A percentile compares a stretch with the other conserved stretches of the same genome.
These are phyloP conservation scores for Colletotrichum acutatum DNA, from an alignment of 2,329 filamentous ascomycete genomes.

Conservation along the genomic window DNA sequence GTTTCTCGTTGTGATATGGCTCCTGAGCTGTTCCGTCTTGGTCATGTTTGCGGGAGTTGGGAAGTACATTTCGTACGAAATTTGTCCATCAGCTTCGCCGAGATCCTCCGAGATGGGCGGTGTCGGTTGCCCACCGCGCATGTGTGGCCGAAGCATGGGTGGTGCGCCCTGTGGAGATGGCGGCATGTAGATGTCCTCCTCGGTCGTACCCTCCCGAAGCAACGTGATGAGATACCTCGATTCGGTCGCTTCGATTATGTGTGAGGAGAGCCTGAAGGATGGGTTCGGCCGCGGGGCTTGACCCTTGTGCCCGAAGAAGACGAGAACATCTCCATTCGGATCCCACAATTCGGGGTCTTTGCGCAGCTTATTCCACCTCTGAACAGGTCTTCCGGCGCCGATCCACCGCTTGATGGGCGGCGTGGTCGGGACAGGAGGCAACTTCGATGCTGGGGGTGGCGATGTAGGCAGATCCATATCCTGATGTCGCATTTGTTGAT, in stretches of 20 bases:
- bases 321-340: constrained; percentile 68
- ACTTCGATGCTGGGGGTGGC: constrained; percentile 37
- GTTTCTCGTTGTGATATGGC: constrained; percentile 76
- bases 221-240: constrained; percentile 64
- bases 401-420: constrained; percentile 64
- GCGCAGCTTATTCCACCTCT: constrained; percentile 67
- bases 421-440: constrained; percentile 40
- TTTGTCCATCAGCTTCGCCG: constrained; percentile 61
- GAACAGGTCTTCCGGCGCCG: constrained; percentile 58
- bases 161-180: constrained; percentile 55
- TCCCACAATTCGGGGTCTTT: constrained; percentile 72
- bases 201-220: constrained; percentile 63
- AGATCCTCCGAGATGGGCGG: constrained; percentile 58
- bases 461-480: constrained; percentile 32
- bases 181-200: constrained; percentile 57
- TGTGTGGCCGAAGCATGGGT: constrained; percentile 49
- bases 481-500: constrained; percentile 27
- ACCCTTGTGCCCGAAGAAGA: constrained; percentile 62
- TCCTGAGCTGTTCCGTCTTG: constrained; percentile 60
- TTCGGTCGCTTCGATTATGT: constrained; percentile 67
- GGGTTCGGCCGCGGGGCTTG: constrained; percentile 58
- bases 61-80: constrained; percentile 73
- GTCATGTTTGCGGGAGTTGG: constrained; percentile 63
- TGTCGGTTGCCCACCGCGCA: constrained; percentile 49
- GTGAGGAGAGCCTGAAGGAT: constrained; percentile 68